A percentile compares a stretch with the other conserved stretches of the same genome.
Evolutionary conservation across 345 rosid species (phyloP).

Genomic region (Combretum micranthum): DNA sequence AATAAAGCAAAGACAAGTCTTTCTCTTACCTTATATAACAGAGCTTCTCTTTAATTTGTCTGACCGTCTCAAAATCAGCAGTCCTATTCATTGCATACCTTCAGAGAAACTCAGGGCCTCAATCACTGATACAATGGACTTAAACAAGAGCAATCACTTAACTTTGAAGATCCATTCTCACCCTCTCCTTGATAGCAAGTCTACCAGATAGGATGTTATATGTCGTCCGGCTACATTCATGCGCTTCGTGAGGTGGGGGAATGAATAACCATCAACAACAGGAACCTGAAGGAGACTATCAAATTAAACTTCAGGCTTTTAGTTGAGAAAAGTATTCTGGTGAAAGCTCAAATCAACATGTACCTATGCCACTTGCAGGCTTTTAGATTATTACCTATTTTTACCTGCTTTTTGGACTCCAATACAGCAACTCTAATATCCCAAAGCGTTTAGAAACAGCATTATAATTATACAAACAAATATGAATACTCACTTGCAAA

Average conservation of each 20-base stretch:
- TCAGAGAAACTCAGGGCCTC: slow-evolving; percentile 13
- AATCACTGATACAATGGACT: not conserved
- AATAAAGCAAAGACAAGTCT: slow-evolving; percentile 2
- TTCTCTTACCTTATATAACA: slow-evolving; percentile 71
- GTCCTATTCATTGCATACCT: slow-evolving; percentile 89
- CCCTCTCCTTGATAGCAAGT: slow-evolving; percentile 96
- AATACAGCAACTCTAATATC: too few species aligned
- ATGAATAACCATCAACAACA: slow-evolving; percentile 96
- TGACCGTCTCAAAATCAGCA: slow-evolving; percentile 94
- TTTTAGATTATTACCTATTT: too few species aligned
- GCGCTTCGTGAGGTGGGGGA: slow-evolving; percentile 95
- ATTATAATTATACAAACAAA: too few species aligned
- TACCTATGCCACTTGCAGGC: too few species aligned
- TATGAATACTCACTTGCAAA: too few species aligned
- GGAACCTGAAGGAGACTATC: slow-evolving; percentile 58
- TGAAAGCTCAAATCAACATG: too few species aligned
- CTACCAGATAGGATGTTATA: slow-evolving; percentile 92
- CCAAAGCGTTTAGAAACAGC: too few species aligned
- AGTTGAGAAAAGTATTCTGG: too few species aligned
- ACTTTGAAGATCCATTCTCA: slow-evolving; percentile 22
- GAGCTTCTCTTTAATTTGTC: slow-evolving; percentile 94
- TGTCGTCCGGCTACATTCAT: slow-evolving; percentile 99
- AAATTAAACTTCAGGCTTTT: slow-evolving; percentile 16
- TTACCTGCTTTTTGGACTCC: too few species aligned
- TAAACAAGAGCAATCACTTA: not conserved